Percentiles rank a stretch among this genome's conserved stretches.
Evolutionary conservation across 257 asterid genomes (phyloP).

Genomic region (Nicotiana attenuata): DNA sequence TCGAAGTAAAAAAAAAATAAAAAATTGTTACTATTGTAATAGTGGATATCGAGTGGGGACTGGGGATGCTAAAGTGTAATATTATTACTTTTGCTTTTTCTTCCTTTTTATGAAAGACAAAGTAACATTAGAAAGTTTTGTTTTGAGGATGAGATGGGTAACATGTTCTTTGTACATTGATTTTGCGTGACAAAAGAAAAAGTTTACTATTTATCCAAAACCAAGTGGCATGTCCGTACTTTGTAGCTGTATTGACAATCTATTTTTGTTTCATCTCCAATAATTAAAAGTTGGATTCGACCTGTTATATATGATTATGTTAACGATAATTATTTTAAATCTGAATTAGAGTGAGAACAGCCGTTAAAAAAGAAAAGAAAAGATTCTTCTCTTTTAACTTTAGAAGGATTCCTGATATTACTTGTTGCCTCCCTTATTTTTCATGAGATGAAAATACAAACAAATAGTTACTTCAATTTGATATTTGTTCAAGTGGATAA

Average conservation of each 20-base stretch:
- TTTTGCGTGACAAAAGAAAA: not conserved
- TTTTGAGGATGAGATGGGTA: constrained; percentile 6
- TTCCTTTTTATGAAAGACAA: not conserved
- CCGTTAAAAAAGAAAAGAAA: not conserved
- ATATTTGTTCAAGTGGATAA: not conserved
- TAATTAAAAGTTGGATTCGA: not conserved
- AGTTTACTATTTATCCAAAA: not conserved
- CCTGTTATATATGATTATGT: not conserved
- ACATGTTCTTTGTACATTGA: constrained; percentile 2
- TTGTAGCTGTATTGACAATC: not conserved
- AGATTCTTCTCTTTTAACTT: not conserved
- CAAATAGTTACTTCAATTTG: too few relatives aligned
- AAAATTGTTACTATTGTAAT: too few relatives aligned
- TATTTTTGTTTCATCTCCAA: not conserved
- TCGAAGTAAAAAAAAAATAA: too few relatives aligned
- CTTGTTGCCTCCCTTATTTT: not conserved
- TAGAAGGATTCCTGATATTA: not conserved
- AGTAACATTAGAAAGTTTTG: constrained; percentile 2
- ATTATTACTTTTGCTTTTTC: not conserved
- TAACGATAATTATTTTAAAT: not conserved
- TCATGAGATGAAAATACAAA: not conserved
- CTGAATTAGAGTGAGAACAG: not conserved
- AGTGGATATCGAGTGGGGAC: not conserved
- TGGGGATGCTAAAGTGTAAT: not conserved
- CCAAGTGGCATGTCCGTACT: constrained; percentile 9